These are phyloP conservation scores for Beauveria medogensis DNA, from an alignment of 2,329 filamentous ascomycete species.

Conservation along the genomic window DNA sequence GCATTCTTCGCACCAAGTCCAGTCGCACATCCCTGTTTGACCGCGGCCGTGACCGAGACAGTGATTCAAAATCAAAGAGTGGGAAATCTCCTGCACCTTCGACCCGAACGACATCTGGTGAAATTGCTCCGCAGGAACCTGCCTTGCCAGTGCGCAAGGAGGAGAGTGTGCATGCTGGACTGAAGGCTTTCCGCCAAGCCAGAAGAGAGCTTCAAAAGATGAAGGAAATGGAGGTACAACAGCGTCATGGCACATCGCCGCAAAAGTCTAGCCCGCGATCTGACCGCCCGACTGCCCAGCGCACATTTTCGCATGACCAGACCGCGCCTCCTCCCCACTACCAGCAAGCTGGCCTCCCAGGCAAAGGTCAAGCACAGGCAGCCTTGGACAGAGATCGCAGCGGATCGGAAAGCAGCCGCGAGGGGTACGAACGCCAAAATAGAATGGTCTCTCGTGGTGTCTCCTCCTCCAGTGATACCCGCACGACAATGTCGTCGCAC, in stretches of 20 bases:
- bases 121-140: background rate
- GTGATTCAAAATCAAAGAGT: conserved; percentile 39
- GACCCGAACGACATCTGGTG: conserved; percentile 26
- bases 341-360: conserved; percentile 29
- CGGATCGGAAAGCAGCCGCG: conserved; percentile 47
- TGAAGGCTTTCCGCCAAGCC: conserved; percentile 50
- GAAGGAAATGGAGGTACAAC: conserved; percentile 43
- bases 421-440: conserved; percentile 28
- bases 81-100: conserved; percentile 37
- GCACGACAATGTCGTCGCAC: conserved; percentile 14
- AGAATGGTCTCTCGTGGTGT: conserved; percentile 10
- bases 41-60: conserved; percentile 34
- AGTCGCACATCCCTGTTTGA: conserved; percentile 59
- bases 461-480: conserved; percentile 23
- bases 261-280: conserved; percentile 7
- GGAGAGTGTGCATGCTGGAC: conserved; percentile 39
- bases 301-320: conserved; percentile 36
- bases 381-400: conserved; percentile 43
- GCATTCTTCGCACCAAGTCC: conserved; percentile 56
- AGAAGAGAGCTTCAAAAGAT: conserved; percentile 48
- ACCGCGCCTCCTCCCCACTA: conserved; percentile 37
- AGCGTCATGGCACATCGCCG: conserved; percentile 30
- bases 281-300: conserved; percentile 21
- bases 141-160: conserved; percentile 25
- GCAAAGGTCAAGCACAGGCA: conserved; percentile 21